Conservation (phyloP, 352 stramenopile species). For the Globisporangium okanoganense region DNA sequence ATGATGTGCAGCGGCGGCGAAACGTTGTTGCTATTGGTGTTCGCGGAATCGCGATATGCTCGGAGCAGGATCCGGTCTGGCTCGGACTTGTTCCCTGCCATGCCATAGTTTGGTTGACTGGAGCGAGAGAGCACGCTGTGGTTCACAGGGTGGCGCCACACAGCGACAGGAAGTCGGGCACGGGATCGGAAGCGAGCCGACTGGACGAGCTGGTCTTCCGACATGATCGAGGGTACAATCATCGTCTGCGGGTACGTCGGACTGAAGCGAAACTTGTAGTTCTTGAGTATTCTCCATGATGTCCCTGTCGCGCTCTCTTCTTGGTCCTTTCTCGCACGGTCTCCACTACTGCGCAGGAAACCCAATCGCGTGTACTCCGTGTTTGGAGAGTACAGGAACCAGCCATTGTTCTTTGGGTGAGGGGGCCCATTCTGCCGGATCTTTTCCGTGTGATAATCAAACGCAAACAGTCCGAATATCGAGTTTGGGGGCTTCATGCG, state of each 20-base stretch:
- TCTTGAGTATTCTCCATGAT: conserved; percentile 83
- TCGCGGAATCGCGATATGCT: conserved; percentile 81
- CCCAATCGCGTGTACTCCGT: conserved; percentile 81
- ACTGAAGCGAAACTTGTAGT: conserved; percentile 90
- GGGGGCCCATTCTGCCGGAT: conserved; percentile 30
- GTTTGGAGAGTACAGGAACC: conserved; percentile 80
- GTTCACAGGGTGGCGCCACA: conserved; percentile 91
- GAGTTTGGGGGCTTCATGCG: conserved; percentile 79
- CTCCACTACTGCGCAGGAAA: conserved; percentile 43
- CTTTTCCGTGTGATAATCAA: conserved; percentile 79
- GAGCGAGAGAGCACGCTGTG: conserved; percentile 93
- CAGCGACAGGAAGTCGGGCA: conserved; percentile 89
- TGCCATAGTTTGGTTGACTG: conserved; percentile 95
- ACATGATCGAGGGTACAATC: conserved; percentile 91
- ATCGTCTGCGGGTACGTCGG: conserved; percentile 95
- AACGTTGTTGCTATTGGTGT: conserved; percentile 67
- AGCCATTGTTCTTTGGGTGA: conserved; percentile 67
- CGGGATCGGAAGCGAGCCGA: conserved; percentile 91
- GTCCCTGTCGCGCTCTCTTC: conserved; percentile 31
- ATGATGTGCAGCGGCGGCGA: conserved; percentile 82
- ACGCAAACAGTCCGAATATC: conserved; percentile 71
- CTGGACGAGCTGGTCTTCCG: conserved; percentile 89
- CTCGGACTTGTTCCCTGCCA: conserved; percentile 91
- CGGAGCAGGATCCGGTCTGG: conserved; percentile 90
- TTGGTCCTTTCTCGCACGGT: conserved; percentile 11